Base-by-base conservation (phyloP, 495 filamentous ascomycete genomes). In the Penicillium cataractarum region DNA sequence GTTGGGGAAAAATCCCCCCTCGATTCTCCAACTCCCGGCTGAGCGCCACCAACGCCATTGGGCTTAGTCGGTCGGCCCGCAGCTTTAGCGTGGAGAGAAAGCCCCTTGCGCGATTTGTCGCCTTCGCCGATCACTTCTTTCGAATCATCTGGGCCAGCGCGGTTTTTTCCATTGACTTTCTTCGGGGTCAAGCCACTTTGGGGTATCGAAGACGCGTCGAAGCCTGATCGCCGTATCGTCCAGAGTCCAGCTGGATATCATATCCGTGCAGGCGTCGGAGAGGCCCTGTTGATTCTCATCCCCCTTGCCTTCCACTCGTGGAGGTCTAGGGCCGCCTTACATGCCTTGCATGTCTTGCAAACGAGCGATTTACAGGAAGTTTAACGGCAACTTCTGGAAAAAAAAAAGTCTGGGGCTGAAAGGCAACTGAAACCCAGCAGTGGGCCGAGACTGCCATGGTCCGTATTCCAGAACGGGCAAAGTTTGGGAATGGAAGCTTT, bases 41-140 rank as follows among this genome's bases (percentile, higher is more conserved):
- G 57, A 58, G 19, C 57, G 58, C 54, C 62, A 64, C 62, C 61
- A 60, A 57, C 58, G 65, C 65, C 57, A 57, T 65, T 17, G 19
- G 50, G 44, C 21, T 42, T 62, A 52, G 46, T 48, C 19, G 55
- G 55, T 13, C 49, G 55, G 55, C 44, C 61, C 55, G 53, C 44
- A 9, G 40, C 60, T 10, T 37, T 54, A 24, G 51, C 17, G 49
- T 60, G 44, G 19, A 17, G 26, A 35, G 21, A n/a, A n/a, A n/a
- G 6, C 22, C 32, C 31, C 35, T 55, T 35, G 19, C 29, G 51
- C 63, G 56, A 66, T 63, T 63, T 51, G 64, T 29, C n/a, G 22
- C 26, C 29, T 3, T 49, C 29, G 8, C 60, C 32, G 59, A 60
- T 46, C 35, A 37, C 5, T 31, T 31, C 12, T 50, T 17, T 51